Percentiles rank a stretch among this genome's conserved stretches.
Conservation (phyloP, 208 protist species). For the Wallacemonas rigidus region DNA sequence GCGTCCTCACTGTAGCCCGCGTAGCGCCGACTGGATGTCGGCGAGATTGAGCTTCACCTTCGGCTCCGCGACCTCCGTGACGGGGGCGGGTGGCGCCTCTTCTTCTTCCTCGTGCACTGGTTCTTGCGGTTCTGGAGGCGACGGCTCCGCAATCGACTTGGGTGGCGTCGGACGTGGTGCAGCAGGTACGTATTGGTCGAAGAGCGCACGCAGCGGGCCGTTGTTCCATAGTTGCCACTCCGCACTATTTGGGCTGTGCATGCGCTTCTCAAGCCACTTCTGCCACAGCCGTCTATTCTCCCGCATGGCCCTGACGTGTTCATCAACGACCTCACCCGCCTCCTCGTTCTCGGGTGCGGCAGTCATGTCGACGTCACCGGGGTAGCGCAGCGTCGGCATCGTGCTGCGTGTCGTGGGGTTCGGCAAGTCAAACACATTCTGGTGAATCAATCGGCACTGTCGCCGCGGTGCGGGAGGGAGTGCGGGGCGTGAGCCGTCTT, state of each 20-base stretch:
- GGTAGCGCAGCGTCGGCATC: constrained; percentile 32
- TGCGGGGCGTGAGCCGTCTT: background rate
- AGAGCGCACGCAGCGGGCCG: constrained; percentile 50
- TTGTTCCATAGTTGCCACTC: constrained; percentile 90
- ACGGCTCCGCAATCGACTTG: background rate
- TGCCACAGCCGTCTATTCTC: constrained; percentile 36
- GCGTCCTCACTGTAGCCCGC: background rate
- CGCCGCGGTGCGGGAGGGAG: constrained; percentile 17
- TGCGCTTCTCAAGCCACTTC: constrained; percentile 59
- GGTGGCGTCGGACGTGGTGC: constrained; percentile 24
- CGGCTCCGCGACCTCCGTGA: constrained; percentile 11
- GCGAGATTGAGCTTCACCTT: background rate
- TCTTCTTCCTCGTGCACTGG: constrained; percentile 22
- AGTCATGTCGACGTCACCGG: constrained; percentile 21
- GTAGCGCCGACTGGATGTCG: constrained; percentile 15
- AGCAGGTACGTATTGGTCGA: constrained; percentile 55
- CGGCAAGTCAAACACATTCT: constrained; percentile 60
- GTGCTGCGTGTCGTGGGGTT: constrained; percentile 32
- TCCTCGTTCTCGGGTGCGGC: constrained; percentile 22
- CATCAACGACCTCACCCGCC: constrained; percentile 22
- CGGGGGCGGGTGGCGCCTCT: background rate
- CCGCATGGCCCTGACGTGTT: constrained; percentile 4
- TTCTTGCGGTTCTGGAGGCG: background rate
- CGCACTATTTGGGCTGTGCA: constrained; percentile 71
- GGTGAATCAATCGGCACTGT: constrained; percentile 50